Conservation (phyloP, 129 eudicot genomes). For the Gnaphalium uliginosum region DNA sequence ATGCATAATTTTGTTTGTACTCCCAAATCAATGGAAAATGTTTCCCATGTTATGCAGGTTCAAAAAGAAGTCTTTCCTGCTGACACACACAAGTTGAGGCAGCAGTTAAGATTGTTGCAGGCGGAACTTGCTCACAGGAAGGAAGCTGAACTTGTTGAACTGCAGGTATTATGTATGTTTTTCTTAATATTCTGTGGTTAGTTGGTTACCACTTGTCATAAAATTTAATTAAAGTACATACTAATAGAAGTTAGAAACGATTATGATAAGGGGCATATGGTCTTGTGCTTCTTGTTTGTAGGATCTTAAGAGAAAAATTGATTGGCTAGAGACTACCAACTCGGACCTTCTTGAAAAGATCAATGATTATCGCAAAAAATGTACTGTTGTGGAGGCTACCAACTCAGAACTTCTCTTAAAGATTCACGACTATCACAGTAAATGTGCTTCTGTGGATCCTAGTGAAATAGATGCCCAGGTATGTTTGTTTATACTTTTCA, state of each 20-base stretch:
- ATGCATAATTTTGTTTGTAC: constrained; percentile 18
- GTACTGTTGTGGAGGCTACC: constrained; percentile 36
- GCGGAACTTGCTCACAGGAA: constrained; percentile 91
- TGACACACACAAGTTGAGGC: constrained; percentile 95
- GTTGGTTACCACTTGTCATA: background rate
- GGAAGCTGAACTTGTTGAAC: constrained; percentile 75
- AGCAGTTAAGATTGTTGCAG: constrained; percentile 83
- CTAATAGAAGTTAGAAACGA: constrained; percentile 11
- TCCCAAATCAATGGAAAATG: constrained; percentile 1
- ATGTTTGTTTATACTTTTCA: constrained; percentile 29
- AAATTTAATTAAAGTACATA: background rate
- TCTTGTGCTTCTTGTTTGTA: constrained; percentile 32
- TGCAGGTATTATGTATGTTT: constrained; percentile 52
- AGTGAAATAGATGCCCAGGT: constrained; percentile 52
- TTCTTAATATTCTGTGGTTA: constrained; percentile 4
- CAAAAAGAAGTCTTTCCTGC: constrained; percentile 88
- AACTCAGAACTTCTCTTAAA: constrained; percentile 32
- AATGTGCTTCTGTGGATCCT: constrained; percentile 32
- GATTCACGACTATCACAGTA: constrained; percentile 45
- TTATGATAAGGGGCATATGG: constrained; percentile 17
- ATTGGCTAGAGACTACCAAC: constrained; percentile 80
- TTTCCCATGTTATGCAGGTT: constrained; percentile 44
- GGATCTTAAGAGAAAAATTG: constrained; percentile 75
- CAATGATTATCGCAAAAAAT: constrained; percentile 52
- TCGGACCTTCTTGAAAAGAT: constrained; percentile 76